phyloP scores from a whole-genome alignment of 2,329 filamentous ascomycete species.

The Coniochaeta sp. region DNA sequence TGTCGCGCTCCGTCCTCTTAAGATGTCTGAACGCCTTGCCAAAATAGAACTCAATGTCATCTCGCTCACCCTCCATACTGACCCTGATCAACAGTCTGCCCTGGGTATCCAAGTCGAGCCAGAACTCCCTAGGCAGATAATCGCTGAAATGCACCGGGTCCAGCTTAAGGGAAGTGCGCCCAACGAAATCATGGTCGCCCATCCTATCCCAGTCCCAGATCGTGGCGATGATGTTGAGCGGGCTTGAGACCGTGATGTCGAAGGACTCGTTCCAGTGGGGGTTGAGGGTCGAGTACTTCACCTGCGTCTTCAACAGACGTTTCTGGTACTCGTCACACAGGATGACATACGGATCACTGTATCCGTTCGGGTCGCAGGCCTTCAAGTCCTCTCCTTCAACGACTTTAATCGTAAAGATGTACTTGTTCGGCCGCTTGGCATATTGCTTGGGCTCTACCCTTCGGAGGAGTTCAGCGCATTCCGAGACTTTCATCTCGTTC shows the following conservation, averaged over 20 bases:
- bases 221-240: constrained; percentile 91
- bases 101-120: constrained; percentile 95
- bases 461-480: constrained; percentile 74
- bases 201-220: constrained; percentile 98
- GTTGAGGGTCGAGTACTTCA: constrained; percentile 83
- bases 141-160: constrained; percentile 96
- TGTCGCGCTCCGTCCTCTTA: constrained; percentile 93
- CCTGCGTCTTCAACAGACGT: constrained; percentile 86
- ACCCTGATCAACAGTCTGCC: constrained; percentile 82
- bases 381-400: constrained; percentile 97
- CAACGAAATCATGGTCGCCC: constrained; percentile 95
- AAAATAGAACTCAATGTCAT: constrained; percentile 98
- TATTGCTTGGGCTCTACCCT: constrained; percentile 58
- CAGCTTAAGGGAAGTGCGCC: constrained; percentile 93
- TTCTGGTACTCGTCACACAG: constrained; percentile 97
- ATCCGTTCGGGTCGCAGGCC: constrained; percentile 91
- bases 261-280: constrained; percentile 96
- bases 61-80: constrained; percentile 96
- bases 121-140: constrained; percentile 92
- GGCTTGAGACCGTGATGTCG: constrained; percentile 86
- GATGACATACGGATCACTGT: constrained; percentile 94
- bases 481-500: constrained; percentile 82
- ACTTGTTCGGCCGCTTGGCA: constrained; percentile 67
- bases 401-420: constrained; percentile 97
- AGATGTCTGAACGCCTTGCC: constrained; percentile 93